These are phyloP conservation scores for Ettlia oleoabundans DNA, from an alignment of 139 green algal genomes.

Conservation along the genomic window DNA sequence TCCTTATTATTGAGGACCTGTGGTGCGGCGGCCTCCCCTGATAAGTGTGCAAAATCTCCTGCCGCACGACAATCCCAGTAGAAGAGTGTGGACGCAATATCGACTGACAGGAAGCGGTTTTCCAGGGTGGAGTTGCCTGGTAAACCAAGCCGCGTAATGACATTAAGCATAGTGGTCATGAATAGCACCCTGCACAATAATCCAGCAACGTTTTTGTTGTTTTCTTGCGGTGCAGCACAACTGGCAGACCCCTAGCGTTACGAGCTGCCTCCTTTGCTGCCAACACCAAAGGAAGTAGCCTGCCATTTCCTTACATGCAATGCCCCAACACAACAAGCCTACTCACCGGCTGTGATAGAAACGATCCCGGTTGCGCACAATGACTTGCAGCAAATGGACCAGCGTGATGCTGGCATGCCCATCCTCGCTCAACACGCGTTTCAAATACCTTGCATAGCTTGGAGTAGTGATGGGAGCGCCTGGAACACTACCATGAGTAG, in stretches of 20 bases:
- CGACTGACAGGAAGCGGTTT: conserved; percentile 87
- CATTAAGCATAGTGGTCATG: conserved; percentile 91
- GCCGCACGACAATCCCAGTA: conserved; percentile 80
- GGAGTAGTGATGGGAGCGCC: conserved; percentile 43
- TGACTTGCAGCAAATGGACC: conserved; percentile 91
- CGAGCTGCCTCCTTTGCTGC: no score
- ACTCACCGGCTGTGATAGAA: conserved; percentile 77
- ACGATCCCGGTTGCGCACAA: conserved; percentile 87
- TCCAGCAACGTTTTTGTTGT: no score
- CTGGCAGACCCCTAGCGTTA: no score
- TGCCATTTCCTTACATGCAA: no score
- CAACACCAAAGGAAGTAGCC: no score
- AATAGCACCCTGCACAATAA: conserved; percentile 77
- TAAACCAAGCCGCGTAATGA: conserved; percentile 75
- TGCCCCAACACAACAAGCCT: no score
- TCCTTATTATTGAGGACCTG: no score
- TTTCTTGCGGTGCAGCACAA: no score
- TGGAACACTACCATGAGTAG: not conserved
- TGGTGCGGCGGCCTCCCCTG: not conserved
- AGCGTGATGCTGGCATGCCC: conserved; percentile 67
- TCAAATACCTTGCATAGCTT: conserved; percentile 84
- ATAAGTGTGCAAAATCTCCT: not conserved
- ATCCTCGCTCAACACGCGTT: conserved; percentile 88
- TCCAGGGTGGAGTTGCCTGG: conserved; percentile 72
- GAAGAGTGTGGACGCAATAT: conserved; percentile 89